Percentiles rank a stretch among this genome's conserved stretches.
Conservation (phyloP, 768 basidiomycete genomes). For the Mycena amicta region DNA sequence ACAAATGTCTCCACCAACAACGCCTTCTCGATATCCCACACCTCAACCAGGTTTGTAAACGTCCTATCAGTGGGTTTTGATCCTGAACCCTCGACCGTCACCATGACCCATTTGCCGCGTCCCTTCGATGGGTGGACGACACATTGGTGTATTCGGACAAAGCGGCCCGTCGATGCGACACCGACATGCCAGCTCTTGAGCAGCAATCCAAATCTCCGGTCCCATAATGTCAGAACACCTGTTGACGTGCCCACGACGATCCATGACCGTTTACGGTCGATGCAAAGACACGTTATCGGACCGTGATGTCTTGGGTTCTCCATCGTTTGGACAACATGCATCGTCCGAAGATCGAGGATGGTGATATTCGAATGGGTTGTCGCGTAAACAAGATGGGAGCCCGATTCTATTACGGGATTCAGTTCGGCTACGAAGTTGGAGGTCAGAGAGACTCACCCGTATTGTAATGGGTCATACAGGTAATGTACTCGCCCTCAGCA, state of each 20-base stretch:
- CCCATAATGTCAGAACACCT: slow-evolving; percentile 90
- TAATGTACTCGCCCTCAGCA: slow-evolving; percentile 70
- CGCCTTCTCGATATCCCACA: slow-evolving; percentile 91
- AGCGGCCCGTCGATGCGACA: slow-evolving; percentile 50
- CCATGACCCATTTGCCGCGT: slow-evolving; percentile 87
- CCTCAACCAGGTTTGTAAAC: slow-evolving; percentile 67
- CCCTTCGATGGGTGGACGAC: slow-evolving; percentile 86
- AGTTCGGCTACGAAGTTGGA: too few species aligned
- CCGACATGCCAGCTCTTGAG: slow-evolving; percentile 88
- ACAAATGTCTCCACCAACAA: slow-evolving; percentile 79
- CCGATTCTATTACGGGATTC: slow-evolving; percentile 61
- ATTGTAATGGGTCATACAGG: slow-evolving; percentile 80
- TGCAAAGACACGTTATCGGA: slow-evolving; percentile 80
- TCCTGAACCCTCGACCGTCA: slow-evolving; percentile 65
- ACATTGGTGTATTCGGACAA: slow-evolving; percentile 70
- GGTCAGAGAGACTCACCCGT: slow-evolving; percentile 56
- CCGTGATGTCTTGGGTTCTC: slow-evolving; percentile 86
- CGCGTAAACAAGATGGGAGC: slow-evolving; percentile 83
- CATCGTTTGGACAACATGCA: slow-evolving; percentile 75
- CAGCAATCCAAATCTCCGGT: slow-evolving; percentile 88
- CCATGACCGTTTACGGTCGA: slow-evolving; percentile 87
- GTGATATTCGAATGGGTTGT: slow-evolving; percentile 80
- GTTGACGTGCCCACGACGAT: slow-evolving; percentile 84
- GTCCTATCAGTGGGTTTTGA: slow-evolving; percentile 38
- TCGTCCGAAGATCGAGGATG: slow-evolving; percentile 82